Evolutionary conservation across 768 basidiomycete genomes (phyloP).

Genomic region (Rhizopogon rudus): DNA sequence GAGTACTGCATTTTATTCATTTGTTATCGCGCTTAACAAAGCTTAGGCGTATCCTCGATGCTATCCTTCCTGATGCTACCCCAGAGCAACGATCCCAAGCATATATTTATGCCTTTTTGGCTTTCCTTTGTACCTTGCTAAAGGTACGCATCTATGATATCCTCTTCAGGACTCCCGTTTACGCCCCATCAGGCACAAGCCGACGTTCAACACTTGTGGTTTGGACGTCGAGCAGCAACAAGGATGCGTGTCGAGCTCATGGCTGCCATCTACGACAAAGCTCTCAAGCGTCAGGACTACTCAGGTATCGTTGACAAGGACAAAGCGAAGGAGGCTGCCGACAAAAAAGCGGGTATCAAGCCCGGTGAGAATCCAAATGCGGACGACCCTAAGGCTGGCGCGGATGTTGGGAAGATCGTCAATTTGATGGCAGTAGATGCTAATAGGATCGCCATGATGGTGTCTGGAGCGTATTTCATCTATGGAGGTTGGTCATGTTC

Average conservation of each 20-base stretch:
- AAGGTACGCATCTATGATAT: conserved; percentile 12
- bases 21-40: not conserved
- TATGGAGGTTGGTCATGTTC: conserved; percentile 48
- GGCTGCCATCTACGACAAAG: conserved; percentile 86
- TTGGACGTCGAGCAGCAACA: conserved; percentile 68
- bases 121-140: conserved; percentile 51
- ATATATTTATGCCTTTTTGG: conserved; percentile 74
- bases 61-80: conserved; percentile 43
- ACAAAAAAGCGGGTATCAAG: conserved; percentile 13
- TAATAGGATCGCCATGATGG: conserved; percentile 51
- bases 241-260: conserved; percentile 77
- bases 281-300: conserved; percentile 77
- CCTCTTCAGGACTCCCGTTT: not conserved
- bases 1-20: conserved; percentile 7
- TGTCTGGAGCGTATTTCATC: conserved; percentile 56
- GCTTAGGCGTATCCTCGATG: conserved; percentile 53
- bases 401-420: conserved; percentile 87
- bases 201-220: conserved; percentile 77
- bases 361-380: conserved; percentile 22
- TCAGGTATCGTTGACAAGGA: conserved; percentile 67
- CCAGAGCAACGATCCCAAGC: conserved; percentile 52
- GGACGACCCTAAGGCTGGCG: conserved; percentile 64
- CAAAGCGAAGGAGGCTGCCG: conserved; percentile 21
- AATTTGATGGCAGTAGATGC: conserved; percentile 85
- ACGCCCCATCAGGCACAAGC: conserved; percentile 42